These are phyloP conservation scores for Lumnitzera littorea DNA, from an alignment of 345 rosid genomes.

Conservation along the genomic window DNA sequence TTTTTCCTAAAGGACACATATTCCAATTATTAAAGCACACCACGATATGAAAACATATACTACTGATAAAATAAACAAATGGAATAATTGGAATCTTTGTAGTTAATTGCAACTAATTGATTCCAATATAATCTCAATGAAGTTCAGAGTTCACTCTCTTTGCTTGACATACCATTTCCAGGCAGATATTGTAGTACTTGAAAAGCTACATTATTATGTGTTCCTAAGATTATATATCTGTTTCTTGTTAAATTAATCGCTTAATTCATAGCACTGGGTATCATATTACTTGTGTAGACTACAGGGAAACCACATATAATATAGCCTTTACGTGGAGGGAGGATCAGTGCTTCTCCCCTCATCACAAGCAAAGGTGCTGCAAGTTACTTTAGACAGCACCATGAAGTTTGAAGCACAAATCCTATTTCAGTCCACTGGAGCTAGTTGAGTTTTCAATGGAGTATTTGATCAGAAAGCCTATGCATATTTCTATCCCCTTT, in stretches of 20 bases:
- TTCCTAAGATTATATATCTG: conserved; percentile 1
- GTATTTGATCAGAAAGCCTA: conserved; percentile 78
- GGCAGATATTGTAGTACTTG: conserved; percentile 63
- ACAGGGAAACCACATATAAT: conserved; percentile 21
- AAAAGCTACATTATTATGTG: conserved; percentile 8
- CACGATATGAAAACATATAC: too few species aligned
- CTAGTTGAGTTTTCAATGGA: conserved; percentile 78
- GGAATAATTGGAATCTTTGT: too few species aligned
- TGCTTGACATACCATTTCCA: conserved; percentile 79
- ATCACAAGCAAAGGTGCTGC: conserved; percentile 74
- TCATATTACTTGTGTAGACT: conserved; percentile 38
- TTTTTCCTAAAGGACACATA: too few species aligned
- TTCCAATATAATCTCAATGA: conserved; percentile 30
- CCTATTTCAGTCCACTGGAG: conserved; percentile 77
- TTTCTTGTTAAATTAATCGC: conserved; percentile 1
- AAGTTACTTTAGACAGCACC: conserved; percentile 48
- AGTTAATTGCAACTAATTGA: too few species aligned
- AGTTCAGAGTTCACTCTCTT: conserved; percentile 50
- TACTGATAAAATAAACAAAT: too few species aligned
- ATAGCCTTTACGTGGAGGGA: conserved; percentile 74
- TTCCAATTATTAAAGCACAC: too few species aligned
- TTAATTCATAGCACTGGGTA: conserved; percentile 7
- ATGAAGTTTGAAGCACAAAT: conserved; percentile 52
- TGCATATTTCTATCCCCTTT: conserved; percentile 83
- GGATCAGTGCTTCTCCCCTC: conserved; percentile 79